A percentile compares a stretch with the other conserved stretches of the same genome.
Evolutionary conservation across 179 eudicot species (phyloP).

Genomic region (Pouteria campechiana): DNA sequence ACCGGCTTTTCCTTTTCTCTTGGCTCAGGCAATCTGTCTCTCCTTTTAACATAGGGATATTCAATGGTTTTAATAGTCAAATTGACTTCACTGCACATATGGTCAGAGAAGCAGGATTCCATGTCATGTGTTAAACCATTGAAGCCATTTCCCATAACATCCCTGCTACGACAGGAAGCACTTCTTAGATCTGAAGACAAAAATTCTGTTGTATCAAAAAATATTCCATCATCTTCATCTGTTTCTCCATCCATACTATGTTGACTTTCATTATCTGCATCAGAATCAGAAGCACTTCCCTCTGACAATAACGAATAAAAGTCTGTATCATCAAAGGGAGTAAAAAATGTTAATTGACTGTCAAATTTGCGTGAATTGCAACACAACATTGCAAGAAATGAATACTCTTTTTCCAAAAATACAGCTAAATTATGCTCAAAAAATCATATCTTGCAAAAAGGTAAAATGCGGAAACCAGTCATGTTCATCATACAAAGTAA

Average conservation of each 20-base stretch:
- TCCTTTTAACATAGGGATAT: constrained; percentile 65
- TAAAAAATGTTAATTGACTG: not conserved
- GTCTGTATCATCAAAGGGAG: constrained; percentile 34
- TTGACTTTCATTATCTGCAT: constrained; percentile 79
- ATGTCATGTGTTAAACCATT: constrained; percentile 46
- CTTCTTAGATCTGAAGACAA: constrained; percentile 82
- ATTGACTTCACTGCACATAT: constrained; percentile 37
- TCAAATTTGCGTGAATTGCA: no score
- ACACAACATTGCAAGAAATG: no score
- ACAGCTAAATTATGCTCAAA: no score
- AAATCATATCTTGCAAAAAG: no score
- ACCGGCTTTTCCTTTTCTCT: constrained; percentile 89
- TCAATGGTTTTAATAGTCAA: constrained; percentile 47
- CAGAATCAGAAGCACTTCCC: constrained; percentile 86
- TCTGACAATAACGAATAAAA: constrained; percentile 95
- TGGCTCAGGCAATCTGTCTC: constrained; percentile 90
- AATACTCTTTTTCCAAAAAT: no score
- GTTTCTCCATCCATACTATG: constrained; percentile 68
- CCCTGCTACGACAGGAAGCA: constrained; percentile 82
- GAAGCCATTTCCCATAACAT: constrained; percentile 40
- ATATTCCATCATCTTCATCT: constrained; percentile 77
- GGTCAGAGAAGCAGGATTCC: constrained; percentile 27
- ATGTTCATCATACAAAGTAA: no score
- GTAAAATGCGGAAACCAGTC: no score
- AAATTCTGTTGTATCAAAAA: constrained; percentile 83